Evolutionary conservation across 495 filamentous ascomycete species (phyloP).

Genomic region (Penicillium mononematosum): DNA sequence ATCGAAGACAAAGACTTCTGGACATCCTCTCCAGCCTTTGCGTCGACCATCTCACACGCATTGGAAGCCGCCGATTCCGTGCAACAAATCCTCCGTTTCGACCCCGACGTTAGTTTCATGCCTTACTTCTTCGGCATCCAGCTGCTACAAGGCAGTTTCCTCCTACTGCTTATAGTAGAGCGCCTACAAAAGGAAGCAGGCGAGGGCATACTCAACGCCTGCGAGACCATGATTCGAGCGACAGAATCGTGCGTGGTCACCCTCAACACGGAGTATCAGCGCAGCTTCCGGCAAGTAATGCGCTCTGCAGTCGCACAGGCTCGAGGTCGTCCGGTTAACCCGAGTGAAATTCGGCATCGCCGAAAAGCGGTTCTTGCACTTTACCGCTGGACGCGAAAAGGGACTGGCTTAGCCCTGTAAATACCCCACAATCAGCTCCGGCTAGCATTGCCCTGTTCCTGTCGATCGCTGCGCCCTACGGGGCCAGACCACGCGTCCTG

Average conservation of each 20-base stretch:
- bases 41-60: constrained; percentile 75
- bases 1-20: constrained; percentile 86
- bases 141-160: constrained; percentile 77
- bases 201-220: constrained; percentile 76
- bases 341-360: constrained; percentile 72
- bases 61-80: constrained; percentile 79
- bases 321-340: constrained; percentile 69
- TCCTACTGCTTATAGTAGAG: constrained; percentile 78
- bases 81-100: constrained; percentile 78
- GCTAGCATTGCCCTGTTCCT: constrained; percentile 4
- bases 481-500: not conserved
- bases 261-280: constrained; percentile 82
- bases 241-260: constrained; percentile 86
- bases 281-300: constrained; percentile 83
- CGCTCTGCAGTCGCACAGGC: constrained; percentile 76
- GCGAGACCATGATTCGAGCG: constrained; percentile 81
- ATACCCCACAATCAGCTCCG: not conserved
- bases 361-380: constrained; percentile 70
- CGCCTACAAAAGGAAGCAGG: constrained; percentile 78
- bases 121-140: constrained; percentile 89
- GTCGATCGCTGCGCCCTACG: constrained; percentile 7
- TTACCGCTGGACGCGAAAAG: constrained; percentile 79
- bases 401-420: constrained; percentile 70
- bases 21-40: constrained; percentile 81
- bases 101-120: constrained; percentile 85